Percentiles rank a stretch among this genome's conserved stretches.
Evolutionary conservation across 495 filamentous ascomycete genomes (phyloP).

Genomic region (Podospora pseudoanserina): DNA sequence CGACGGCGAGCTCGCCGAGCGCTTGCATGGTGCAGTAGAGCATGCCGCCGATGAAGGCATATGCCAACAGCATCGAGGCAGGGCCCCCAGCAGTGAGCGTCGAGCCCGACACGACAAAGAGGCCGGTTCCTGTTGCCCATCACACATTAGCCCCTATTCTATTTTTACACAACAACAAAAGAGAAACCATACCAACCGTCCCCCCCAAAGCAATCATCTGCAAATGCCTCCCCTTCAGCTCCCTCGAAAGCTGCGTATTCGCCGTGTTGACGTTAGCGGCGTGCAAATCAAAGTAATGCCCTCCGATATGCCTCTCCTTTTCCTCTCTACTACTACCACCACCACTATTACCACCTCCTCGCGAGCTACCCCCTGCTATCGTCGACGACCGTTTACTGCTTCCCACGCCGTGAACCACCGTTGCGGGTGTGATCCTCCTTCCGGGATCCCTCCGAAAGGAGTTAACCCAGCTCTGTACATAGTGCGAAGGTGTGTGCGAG

Average conservation of each 20-base stretch:
- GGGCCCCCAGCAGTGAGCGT: slow-evolving; percentile 79
- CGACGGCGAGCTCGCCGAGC: slow-evolving; percentile 85
- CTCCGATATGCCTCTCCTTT: slow-evolving; percentile 23
- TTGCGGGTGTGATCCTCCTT: not conserved
- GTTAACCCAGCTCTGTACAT: not conserved
- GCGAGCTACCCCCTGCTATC: not conserved
- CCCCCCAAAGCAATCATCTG: slow-evolving; percentile 98
- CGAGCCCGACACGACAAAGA: slow-evolving; percentile 84
- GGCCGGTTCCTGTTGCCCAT: slow-evolving; percentile 63
- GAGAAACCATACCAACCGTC: slow-evolving; percentile 66
- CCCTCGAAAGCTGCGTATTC: slow-evolving; percentile 67
- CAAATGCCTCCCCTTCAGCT: slow-evolving; percentile 78
- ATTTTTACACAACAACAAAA: not conserved
- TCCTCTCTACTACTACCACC: not conserved
- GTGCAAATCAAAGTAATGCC: slow-evolving; percentile 69
- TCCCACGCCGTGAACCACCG: not conserved
- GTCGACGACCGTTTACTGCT: not conserved
- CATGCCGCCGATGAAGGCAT: slow-evolving; percentile 80
- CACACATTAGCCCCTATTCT: not conserved
- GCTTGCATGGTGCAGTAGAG: slow-evolving; percentile 89
- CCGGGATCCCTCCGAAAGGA: not conserved
- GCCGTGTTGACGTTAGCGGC: slow-evolving; percentile 72
- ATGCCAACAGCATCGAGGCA: slow-evolving; percentile 78
- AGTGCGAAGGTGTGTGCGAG: not conserved
- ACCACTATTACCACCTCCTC: not conserved